Percentiles rank a stretch among this genome's conserved stretches.
phyloP scores from a whole-genome alignment of 495 filamentous ascomycete genomes.

The Penicillium egyptiacum region DNA sequence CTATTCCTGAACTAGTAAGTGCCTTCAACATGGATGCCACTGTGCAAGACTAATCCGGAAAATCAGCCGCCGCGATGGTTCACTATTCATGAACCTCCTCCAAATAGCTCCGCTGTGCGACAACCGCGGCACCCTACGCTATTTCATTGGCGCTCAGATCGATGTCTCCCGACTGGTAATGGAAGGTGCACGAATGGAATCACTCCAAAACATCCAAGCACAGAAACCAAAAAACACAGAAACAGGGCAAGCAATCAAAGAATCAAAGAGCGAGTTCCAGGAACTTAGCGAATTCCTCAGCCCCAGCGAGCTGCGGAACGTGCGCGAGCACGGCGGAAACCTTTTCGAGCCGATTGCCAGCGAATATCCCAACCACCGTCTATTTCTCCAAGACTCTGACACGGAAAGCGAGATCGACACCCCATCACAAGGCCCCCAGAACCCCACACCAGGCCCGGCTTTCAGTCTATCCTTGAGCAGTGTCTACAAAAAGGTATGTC shows the following conservation, averaged over 20 bases:
- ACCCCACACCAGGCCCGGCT: background rate
- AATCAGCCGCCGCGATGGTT: conserved; percentile 55
- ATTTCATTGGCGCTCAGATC: conserved; percentile 59
- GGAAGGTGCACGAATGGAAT: conserved; percentile 56
- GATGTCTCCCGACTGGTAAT: conserved; percentile 56
- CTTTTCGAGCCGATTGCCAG: conserved; percentile 34
- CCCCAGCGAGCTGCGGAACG: conserved; percentile 51
- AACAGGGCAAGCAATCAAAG: background rate
- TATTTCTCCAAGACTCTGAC: conserved; percentile 17
- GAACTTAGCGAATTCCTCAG: conserved; percentile 59
- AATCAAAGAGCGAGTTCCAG: conserved; percentile 45
- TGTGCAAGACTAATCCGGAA: background rate
- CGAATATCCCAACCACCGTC: conserved; percentile 9
- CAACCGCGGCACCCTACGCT: conserved; percentile 55
- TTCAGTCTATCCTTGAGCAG: conserved; percentile 30
- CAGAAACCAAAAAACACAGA: conserved; percentile 4
- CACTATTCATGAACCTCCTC: conserved; percentile 64
- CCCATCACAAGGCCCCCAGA: background rate
- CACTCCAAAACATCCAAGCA: conserved; percentile 43
- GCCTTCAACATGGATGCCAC: no score
- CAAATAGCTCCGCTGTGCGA: conserved; percentile 60
- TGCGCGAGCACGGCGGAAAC: conserved; percentile 38
- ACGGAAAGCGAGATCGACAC: conserved; percentile 7
- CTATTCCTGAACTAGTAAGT: conserved; percentile 67
- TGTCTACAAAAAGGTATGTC: conserved; percentile 49